Evolutionary conservation across 2,329 filamentous ascomycete genomes (phyloP), one percentile per base, ranked within the genome.

Genomic region (Nannizziopsis barbatae): DNA sequence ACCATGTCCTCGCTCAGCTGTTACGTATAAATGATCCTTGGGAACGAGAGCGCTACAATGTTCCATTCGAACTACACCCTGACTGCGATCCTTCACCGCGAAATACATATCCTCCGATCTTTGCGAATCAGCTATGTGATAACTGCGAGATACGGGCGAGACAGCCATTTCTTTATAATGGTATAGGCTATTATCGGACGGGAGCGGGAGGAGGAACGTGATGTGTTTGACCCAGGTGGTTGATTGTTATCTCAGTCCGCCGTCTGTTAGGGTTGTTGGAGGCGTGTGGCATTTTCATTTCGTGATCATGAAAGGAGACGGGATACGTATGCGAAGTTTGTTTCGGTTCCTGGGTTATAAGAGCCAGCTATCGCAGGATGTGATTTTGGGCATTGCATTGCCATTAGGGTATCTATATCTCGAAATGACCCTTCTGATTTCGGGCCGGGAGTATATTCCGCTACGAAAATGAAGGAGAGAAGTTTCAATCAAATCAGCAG

Each of bases 21-120:
- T 50, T 55, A 9, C 60, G 58, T 2, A 65, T 65, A 48, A 61
- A 64, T 15, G 58, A 64, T 31, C 55, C 59, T 0, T 36, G 47
- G 1, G 42, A 60, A 32, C 55, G 55, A 1, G 45, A 45, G 1
- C 36, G 42, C 14, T 52, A 44, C 15, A 44, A 50, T n/a, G 48
- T 56, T 6, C 50, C 51, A 5, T 56, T 53, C 22, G 20, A 52
- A 15, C 39, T 53, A 14, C 42, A 33, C 15, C 49, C 32, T 3
- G 17, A 45, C 9, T 55, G 51, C 40, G 36, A 17, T 12, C 56
- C 56, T 14, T 39, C 40, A 9, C 30, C 18, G 5, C 18, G 35
- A 14, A 56, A 56, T 45, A 46, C 50, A 2, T 22, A 45, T 12
- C 35, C 30, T 4, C 22, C 30, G 7, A 11, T 50, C 1, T 42